These are phyloP conservation scores for Neobulgaria alba DNA, from an alignment of 2,329 filamentous ascomycete species.

Conservation along the genomic window DNA sequence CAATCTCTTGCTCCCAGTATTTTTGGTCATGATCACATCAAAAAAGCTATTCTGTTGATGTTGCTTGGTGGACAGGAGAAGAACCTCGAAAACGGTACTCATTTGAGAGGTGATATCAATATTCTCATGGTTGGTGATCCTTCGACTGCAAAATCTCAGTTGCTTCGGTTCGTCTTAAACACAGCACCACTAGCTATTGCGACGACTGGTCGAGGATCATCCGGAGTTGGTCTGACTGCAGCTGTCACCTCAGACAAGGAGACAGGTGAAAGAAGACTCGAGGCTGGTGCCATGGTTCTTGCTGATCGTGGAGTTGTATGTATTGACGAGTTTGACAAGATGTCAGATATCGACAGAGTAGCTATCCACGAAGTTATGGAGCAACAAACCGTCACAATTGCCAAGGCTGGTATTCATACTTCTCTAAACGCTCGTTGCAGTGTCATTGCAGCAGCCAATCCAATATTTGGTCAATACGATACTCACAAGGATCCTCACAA, in stretches of 20 bases:
- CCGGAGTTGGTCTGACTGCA: slow-evolving; percentile 93
- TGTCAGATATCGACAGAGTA: slow-evolving; percentile 96
- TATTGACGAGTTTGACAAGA: slow-evolving; percentile 99
- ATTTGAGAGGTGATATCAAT: slow-evolving; percentile 97
- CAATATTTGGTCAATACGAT: slow-evolving; percentile 97
- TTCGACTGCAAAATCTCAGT: slow-evolving; percentile 96
- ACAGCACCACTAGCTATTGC: slow-evolving; percentile 94
- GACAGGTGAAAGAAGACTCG: slow-evolving; percentile 86
- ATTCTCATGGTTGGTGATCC: slow-evolving; percentile 99
- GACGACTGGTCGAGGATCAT: slow-evolving; percentile 92
- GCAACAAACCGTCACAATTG: slow-evolving; percentile 97
- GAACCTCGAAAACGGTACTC: slow-evolving; percentile 95
- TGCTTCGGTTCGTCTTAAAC: slow-evolving; percentile 93
- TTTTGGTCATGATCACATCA: slow-evolving; percentile 94
- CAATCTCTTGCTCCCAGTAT: slow-evolving; percentile 95
- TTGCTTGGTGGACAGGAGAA: slow-evolving; percentile 94
- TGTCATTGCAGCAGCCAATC: slow-evolving; percentile 92
- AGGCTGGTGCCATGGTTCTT: slow-evolving; percentile 98
- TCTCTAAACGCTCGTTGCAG: slow-evolving; percentile 94
- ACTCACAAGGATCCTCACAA: slow-evolving; percentile 97
- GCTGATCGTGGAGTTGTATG: slow-evolving; percentile 95
- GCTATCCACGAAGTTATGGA: slow-evolving; percentile 99
- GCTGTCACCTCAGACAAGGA: slow-evolving; percentile 96
- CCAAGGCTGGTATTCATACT: slow-evolving; percentile 96
- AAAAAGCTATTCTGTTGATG: slow-evolving; percentile 94